phyloP scores from a whole-genome alignment of 768 basidiomycete genomes.

The Trametes cingulata region DNA sequence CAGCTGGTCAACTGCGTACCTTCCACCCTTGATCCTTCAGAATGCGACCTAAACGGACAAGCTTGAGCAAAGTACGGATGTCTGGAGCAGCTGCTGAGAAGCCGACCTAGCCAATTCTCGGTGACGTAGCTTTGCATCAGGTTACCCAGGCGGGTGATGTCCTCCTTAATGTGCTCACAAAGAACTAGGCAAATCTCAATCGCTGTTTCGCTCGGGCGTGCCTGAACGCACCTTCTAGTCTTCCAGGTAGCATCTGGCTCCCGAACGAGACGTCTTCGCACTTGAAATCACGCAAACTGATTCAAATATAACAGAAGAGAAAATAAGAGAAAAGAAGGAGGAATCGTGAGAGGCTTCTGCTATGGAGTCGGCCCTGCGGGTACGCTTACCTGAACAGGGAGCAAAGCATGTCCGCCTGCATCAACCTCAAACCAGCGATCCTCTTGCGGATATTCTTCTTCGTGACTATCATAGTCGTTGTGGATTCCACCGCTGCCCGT shows the following conservation, averaged over 20 bases:
- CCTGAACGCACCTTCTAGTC: neutral
- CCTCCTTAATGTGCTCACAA: neutral
- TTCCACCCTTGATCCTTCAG: slow-evolving; percentile 2
- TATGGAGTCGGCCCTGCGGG: neutral
- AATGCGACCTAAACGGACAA: neutral
- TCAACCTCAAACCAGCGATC: neutral
- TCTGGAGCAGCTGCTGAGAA: neutral
- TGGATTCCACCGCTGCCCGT: neutral
- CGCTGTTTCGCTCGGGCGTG: too few relatives aligned
- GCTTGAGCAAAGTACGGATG: too few relatives aligned
- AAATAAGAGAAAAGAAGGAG: neutral
- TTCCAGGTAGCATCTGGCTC: neutral
- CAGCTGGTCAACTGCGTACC: neutral
- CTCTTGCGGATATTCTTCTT: neutral
- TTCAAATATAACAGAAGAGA: neutral
- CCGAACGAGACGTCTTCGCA: neutral
- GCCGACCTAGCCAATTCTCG: neutral
- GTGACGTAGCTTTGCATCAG: neutral
- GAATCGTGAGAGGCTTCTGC: too few relatives aligned
- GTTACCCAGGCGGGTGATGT: neutral
- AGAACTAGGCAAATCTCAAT: neutral
- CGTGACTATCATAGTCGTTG: neutral
- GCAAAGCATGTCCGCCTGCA: slow-evolving; percentile 2
- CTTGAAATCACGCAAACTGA: neutral
- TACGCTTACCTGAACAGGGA: neutral